Evolutionary conservation across 139 green algal species (phyloP), one percentile per base, ranked within the genome.

Genomic region (Spirogloea muscicola): DNA sequence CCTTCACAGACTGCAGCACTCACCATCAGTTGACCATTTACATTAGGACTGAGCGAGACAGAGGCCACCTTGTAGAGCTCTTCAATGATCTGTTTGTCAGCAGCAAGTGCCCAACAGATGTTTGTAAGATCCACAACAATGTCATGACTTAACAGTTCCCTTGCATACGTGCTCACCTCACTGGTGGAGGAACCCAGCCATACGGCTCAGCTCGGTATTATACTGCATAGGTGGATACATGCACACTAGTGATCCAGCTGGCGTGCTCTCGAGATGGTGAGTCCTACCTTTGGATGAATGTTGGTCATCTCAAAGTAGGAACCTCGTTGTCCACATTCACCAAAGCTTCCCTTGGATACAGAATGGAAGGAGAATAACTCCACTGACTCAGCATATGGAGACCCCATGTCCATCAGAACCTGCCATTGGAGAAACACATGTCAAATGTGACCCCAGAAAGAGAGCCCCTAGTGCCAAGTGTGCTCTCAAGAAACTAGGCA

Each of bases 11-110:
- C 21, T 36, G 46, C 43, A 71, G 43, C 25, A 4, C 88, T 85
- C 71, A 88, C 91, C n/a, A 67, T 39, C 41, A 95, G 89, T 80
- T 98, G 93, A 13, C 93, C 93, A 3, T 60, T 80, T 5, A 95
- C 57, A 84, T 96, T 96, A 60, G 91, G 88, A 81, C 91, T 96
- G 37, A 97, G 86, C 73, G 88, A 91, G 89, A 97, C 92, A 82
- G 84, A 92, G 6, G 86, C 82, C 13, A 94, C 81, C 88, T 97
- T 97, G 46, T 91, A 86, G 68, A 97, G 77, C 86, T 96, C 82
- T 48, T 91, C 89, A 1, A 85, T 76, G n/a, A 59, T 44, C 58
- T 76, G 38, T 4, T 33, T 7, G 37, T 55, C 21, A 55, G 46
- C 46, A 55, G 21, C 21, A 55, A 21, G 21, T 21, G 46, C 21